Conservation (phyloP, 177 flowering plant genomes). For the Vitis hybrid region DNA sequence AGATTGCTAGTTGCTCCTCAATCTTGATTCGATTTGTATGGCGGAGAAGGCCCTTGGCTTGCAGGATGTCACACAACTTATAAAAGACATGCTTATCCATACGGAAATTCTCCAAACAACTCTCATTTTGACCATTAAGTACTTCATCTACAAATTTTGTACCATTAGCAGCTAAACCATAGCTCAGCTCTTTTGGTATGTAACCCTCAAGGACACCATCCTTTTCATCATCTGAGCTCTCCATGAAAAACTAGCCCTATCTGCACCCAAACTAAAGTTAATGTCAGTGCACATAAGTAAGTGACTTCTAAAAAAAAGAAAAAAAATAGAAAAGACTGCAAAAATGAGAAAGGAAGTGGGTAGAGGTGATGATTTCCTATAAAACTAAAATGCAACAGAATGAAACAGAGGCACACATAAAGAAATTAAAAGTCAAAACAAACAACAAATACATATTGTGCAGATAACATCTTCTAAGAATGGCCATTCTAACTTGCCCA, state of each 20-base stretch:
- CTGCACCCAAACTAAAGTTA: conserved; percentile 8
- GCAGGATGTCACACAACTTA: conserved; percentile 54
- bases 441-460: background rate
- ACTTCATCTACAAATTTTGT: conserved; percentile 57
- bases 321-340: background rate
- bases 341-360: background rate
- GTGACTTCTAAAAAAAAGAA: background rate
- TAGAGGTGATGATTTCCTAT: background rate
- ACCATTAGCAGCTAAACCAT: conserved; percentile 25
- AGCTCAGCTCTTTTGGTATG: conserved; percentile 27
- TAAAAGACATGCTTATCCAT: conserved; percentile 65
- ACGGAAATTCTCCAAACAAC: conserved; percentile 57
- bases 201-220: conserved; percentile 32
- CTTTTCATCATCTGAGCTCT: conserved; percentile 54
- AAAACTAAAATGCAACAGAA: background rate
- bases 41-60: conserved; percentile 49
- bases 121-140: conserved; percentile 41
- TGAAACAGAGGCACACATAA: background rate
- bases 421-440: background rate
- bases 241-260: conserved; percentile 32
- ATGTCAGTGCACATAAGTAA: background rate
- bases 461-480: background rate
- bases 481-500: background rate
- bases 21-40: conserved; percentile 60
- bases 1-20: conserved; percentile 71